Conservation (phyloP, 2,329 filamentous ascomycete species). For the Ilyonectria mors-panacis region DNA sequence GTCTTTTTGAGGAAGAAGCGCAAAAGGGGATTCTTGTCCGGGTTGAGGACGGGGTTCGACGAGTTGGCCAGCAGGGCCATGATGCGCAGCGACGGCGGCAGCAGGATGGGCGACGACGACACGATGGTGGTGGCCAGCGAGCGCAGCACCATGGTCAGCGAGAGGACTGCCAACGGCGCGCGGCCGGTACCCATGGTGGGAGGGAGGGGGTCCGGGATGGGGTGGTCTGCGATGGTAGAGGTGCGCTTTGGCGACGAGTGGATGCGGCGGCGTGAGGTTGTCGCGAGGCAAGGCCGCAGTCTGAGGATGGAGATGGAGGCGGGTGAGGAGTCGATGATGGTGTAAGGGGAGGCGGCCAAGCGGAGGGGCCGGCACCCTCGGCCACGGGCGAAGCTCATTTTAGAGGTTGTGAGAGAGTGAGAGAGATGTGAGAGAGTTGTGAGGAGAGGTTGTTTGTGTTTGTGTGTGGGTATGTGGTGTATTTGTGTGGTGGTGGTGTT, state of each 20-base stretch:
- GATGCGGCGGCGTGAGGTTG: constrained; percentile 48
- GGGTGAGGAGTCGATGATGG: constrained; percentile 36
- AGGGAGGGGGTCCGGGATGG: constrained; percentile 50
- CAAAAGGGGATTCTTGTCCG: constrained; percentile 82
- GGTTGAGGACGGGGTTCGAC: constrained; percentile 75
- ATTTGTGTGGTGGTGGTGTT: background rate
- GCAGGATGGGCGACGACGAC: constrained; percentile 78
- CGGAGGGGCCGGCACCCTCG: constrained; percentile 47
- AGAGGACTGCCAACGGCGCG: constrained; percentile 75
- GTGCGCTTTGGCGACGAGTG: constrained; percentile 57
- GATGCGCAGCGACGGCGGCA: constrained; percentile 77
- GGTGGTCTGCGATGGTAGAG: constrained; percentile 53
- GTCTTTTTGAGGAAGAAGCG: constrained; percentile 82
- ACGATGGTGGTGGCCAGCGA: constrained; percentile 79
- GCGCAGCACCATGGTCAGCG: constrained; percentile 76
- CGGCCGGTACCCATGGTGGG: constrained; percentile 47
- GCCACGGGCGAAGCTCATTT: constrained; percentile 47
- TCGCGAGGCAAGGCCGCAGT: constrained; percentile 8
- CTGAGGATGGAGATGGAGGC: constrained; percentile 38
- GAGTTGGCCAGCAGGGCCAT: constrained; percentile 81
- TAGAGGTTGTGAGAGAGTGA: constrained; percentile 32
- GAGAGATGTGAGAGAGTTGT: background rate
- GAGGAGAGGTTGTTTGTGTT: background rate
- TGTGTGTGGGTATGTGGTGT: background rate
- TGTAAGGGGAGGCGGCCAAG: constrained; percentile 38